Conservation (phyloP, 2,329 filamentous ascomycete species). For the Fusarium falciforme region DNA sequence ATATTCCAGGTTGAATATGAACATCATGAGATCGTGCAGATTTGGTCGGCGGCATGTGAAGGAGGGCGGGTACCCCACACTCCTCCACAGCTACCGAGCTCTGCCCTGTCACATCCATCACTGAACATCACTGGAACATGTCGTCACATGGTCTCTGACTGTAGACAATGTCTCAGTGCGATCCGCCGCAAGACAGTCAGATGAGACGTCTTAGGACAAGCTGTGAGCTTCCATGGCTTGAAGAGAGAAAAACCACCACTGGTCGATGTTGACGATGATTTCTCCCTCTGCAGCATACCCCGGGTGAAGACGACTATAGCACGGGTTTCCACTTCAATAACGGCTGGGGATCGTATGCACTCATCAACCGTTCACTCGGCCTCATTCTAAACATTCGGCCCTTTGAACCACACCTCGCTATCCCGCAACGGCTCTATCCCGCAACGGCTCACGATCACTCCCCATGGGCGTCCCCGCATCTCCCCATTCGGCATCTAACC, state of each 20-base stretch:
- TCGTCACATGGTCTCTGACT: background rate
- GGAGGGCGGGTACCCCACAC: constrained; percentile 4
- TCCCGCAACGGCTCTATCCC: constrained; percentile 37
- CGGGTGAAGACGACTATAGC: constrained; percentile 12
- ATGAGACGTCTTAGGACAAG: background rate
- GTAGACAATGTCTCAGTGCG: background rate
- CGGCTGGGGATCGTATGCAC: constrained; percentile 9
- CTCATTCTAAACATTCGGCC: constrained; percentile 40
- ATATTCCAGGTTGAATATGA: constrained; percentile 6
- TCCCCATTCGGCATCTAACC: constrained; percentile 33
- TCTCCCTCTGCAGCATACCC: background rate
- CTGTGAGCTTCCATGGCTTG: background rate
- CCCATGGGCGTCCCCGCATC: constrained; percentile 23
- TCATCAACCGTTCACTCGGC: constrained; percentile 22
- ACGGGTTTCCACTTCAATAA: constrained; percentile 13
- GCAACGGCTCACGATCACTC: constrained; percentile 30
- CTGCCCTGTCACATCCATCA: background rate
- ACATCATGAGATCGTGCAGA: constrained; percentile 11
- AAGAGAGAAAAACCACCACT: background rate
- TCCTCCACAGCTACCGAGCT: background rate
- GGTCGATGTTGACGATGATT: background rate
- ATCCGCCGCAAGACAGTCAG: background rate
- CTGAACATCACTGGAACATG: background rate
- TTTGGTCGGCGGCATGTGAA: constrained; percentile 6
- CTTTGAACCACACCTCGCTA: constrained; percentile 42